These are phyloP conservation scores for Coniosporium apollinis DNA, from an alignment of 495 filamentous ascomycete genomes.

Conservation along the genomic window DNA sequence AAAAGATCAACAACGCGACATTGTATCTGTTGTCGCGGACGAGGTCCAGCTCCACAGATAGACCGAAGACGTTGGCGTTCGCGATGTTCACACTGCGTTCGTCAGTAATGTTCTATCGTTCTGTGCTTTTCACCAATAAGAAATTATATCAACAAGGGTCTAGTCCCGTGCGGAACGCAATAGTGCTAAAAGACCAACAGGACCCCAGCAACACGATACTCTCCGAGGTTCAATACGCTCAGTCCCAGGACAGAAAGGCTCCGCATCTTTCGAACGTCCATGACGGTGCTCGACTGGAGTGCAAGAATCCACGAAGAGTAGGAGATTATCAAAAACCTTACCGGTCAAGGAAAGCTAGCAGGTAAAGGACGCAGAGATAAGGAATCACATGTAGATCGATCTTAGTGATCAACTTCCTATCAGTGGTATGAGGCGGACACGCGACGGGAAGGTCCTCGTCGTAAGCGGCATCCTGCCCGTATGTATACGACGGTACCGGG, in stretches of 20 bases:
- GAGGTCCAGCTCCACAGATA: conserved; percentile 48
- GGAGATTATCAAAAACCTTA: conserved; percentile 25
- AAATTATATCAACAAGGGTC: no score
- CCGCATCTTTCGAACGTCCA: no score
- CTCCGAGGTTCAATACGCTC: no score
- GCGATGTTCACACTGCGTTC: conserved; percentile 25
- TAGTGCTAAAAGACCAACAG: no score
- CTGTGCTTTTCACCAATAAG: no score
- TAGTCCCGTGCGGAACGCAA: no score
- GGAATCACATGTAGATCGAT: conserved; percentile 74
- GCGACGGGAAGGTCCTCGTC: conserved; percentile 13
- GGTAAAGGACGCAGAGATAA: conserved; percentile 64
- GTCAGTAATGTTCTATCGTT: no score
- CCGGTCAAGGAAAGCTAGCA: conserved; percentile 79
- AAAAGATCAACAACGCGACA: conserved; percentile 73
- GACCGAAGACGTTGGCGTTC: conserved; percentile 38
- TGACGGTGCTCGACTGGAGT: no score
- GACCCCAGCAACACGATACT: no score
- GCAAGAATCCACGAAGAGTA: no score
- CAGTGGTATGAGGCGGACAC: conserved; percentile 47
- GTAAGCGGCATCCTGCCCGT: conserved; percentile 8
- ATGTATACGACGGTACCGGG: conserved; percentile 4
- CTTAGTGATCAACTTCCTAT: conserved; percentile 52
- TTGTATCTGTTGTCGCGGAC: conserved; percentile 48
- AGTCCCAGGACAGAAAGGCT: no score